Base-by-base conservation (phyloP, 2,329 filamentous ascomycete species). In the Aureobasidium sp. region DNA sequence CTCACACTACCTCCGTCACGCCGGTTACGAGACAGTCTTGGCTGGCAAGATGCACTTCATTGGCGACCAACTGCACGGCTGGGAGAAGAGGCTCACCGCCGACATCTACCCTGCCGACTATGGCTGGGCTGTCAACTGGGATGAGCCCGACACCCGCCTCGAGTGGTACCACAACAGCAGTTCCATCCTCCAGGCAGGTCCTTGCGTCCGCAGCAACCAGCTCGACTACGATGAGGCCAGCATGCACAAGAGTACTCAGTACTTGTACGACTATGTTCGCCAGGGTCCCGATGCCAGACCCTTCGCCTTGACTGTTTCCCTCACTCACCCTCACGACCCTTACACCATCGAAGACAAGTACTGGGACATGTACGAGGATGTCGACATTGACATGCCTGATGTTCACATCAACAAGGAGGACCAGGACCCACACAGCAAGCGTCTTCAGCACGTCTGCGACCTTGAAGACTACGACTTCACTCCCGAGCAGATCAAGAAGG, bases 1-100 rank as follows among this genome's bases (percentile, higher is more conserved):
- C 70, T 90, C 92, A 9, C 92, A 96, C 74, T 96, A 96, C 74
- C 79, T 96, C 59, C 88, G 92, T 53, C 81, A 84, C 43, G 85
- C 87, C 68, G 90, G 90, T 57, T 96, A 96, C 70, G 89, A 96
- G 75, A 96, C 92, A 13, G 89, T 88, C 6, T 79, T 96, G 67
- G 90, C 92, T 5, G 92, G 92, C 64, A 96, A 96, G 81, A 96
- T 96, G 92, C 92, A 96, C 75, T 96, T 96, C 72, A 88, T 95
- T 59, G 92, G 92, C 35, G 92, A 96, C 71, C 92, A 96, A 76
- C 80, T 96, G 62, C 92, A 96, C 72, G 92, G 92, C 31, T 96
- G 95, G 69, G 92, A 96, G 78, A 88, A 90, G 69, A 85, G 92
- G 61, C 80, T 96, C 69, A 96, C 92, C n/a, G 89, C 87, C 66